A percentile compares a stretch with the other conserved stretches of the same genome.
phyloP scores from a whole-genome alignment of 2,329 filamentous ascomycete species.

The Phialocephala subalpina region DNA sequence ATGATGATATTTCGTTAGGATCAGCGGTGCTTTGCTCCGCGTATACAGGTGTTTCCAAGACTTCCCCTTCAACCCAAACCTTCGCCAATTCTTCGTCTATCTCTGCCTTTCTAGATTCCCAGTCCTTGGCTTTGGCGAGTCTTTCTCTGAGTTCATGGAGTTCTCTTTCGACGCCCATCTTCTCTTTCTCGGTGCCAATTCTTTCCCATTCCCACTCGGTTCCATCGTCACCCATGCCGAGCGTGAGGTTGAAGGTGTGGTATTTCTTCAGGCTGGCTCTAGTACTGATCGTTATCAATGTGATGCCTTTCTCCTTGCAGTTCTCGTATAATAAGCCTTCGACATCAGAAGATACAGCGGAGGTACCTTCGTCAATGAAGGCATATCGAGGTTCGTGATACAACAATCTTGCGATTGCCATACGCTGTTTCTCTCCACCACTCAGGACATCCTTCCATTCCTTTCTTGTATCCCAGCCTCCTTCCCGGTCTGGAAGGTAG shows the following conservation, averaged over 20 bases:
- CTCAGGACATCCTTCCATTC: constrained; percentile 99
- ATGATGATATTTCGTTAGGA: background rate
- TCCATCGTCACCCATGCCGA: constrained; percentile 82
- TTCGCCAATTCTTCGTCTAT: constrained; percentile 81
- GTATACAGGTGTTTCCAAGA: constrained; percentile 31
- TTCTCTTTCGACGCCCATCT: constrained; percentile 92
- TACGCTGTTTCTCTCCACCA: constrained; percentile 95
- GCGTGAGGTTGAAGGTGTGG: constrained; percentile 87
- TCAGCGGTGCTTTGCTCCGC: constrained; percentile 12
- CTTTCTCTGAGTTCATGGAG: constrained; percentile 83
- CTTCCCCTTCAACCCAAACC: constrained; percentile 45
- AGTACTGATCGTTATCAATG: constrained; percentile 94
- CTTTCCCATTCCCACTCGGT: constrained; percentile 92
- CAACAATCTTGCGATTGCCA: constrained; percentile 87
- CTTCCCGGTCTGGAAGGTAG: constrained; percentile 90
- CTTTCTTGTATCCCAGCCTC: constrained; percentile 95
- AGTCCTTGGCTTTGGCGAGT: constrained; percentile 81
- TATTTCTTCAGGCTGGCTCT: constrained; percentile 95
- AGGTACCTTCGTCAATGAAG: constrained; percentile 95
- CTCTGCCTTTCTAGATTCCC: constrained; percentile 79
- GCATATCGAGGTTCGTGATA: constrained; percentile 97
- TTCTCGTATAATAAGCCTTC: constrained; percentile 93
- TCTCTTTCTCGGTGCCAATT: constrained; percentile 93
- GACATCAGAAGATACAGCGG: constrained; percentile 91
- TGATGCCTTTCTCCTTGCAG: constrained; percentile 93